Evolutionary conservation across 805 yeast genomes (phyloP), one percentile per base, ranked within the genome.

Genomic region (Ogataea kodamae): DNA sequence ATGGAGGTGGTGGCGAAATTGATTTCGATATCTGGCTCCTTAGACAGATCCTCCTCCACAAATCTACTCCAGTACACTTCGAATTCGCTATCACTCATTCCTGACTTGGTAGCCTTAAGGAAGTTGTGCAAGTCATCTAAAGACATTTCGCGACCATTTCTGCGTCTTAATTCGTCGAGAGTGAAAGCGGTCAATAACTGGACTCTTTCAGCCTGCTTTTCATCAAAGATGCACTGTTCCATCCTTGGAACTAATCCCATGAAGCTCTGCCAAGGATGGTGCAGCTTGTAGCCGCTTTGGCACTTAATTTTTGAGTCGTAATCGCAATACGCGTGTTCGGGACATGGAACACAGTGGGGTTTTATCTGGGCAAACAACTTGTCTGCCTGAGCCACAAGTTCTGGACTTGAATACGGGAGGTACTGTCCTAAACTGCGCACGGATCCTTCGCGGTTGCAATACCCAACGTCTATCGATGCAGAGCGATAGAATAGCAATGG

Each of bases 301-400:
- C 98, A 90, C 37, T 71, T 76, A 6, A 84, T 50, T 32, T 69
- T 64, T 48, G 82, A 64, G 27, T 68, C 54, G 15, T 76, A 74
- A 43, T 69, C 76, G 59, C 97, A 90, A 22, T 74, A 65, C 0
- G 89, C 92, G 59, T 89, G 79, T 3, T 68, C 72, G 2, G 97
- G 97, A 54, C 97, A 90, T 16, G 73, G 73, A 4, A 72, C 61
- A 61, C 98, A 90, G 1, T 46, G 27, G 3, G 95, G 94, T 30
- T 23, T 33, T 9, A 33, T 23, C 21, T 18, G 18, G n/a, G 22
- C 28, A 23, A 33, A 19, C 7, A 68, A 22, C 7, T 46, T 30
- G 3, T 55, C 45, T 17, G 74, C 39, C 28, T 55, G 49, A 0
- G 57, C 49, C n/a, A 42, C 27, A 1, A 44, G 5, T 1, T 20